Percentiles rank a stretch among this genome's conserved stretches.
phyloP scores from a whole-genome alignment of 1,284 basidiomycete species.

The Hemileia vastatrix region DNA sequence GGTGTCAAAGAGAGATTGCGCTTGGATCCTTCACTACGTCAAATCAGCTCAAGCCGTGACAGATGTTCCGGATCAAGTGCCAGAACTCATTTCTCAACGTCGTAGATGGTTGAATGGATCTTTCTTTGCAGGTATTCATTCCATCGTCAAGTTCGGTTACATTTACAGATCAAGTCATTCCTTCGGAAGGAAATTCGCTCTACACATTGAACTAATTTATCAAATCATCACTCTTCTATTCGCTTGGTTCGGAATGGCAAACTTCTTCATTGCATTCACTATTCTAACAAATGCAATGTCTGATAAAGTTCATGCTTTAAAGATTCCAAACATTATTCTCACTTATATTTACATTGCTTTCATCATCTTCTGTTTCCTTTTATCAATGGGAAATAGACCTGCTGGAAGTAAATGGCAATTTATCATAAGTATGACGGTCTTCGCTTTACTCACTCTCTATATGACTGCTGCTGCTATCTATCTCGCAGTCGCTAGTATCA shows the following conservation, averaged over 20 bases:
- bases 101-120: constrained; percentile 41
- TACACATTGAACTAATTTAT: constrained; percentile 43
- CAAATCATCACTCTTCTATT: constrained; percentile 39
- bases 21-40: constrained; percentile 42
- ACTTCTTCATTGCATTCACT: constrained; percentile 36
- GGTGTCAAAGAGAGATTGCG: constrained; percentile 36
- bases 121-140: constrained; percentile 42
- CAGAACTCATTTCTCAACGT: constrained; percentile 38
- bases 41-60: constrained; percentile 39
- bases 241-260: constrained; percentile 39
- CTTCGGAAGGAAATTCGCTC: constrained; percentile 33
- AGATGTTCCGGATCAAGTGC: constrained; percentile 34
- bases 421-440: constrained; percentile 38
- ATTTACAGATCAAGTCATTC: constrained; percentile 42
- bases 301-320: constrained; percentile 30
- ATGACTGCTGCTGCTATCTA: constrained; percentile 39
- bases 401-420: constrained; percentile 38
- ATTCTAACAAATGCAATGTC: constrained; percentile 37
- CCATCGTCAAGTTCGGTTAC: constrained; percentile 43
- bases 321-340: constrained; percentile 36
- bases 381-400: constrained; percentile 42
- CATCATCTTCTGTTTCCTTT: constrained; percentile 41
- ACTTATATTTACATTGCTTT: constrained; percentile 41
- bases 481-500: constrained; percentile 33
- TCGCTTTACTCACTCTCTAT: constrained; percentile 38